Evolutionary conservation across 345 rosid genomes (phyloP), one percentile per base, ranked within the genome.

Genomic region (Erysimum cheiranthoides): DNA sequence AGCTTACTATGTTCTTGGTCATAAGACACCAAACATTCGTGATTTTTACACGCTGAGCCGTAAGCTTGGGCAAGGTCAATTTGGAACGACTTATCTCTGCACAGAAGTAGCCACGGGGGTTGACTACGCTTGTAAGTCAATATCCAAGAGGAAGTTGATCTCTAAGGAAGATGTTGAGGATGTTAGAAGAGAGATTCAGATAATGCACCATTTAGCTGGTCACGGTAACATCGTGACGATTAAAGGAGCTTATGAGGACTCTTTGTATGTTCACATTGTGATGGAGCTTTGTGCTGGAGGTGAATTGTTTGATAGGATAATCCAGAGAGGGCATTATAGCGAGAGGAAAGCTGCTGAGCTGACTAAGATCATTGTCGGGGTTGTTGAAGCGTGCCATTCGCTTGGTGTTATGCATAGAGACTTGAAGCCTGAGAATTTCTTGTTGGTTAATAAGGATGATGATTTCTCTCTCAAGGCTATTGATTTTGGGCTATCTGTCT

Each of bases 331-430:
- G 5, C 99, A 92, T 83, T 95, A 95, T 68, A 95, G 85, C 3
- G 99, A 95, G 87, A 86, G 97, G 81, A 92, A 80, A 80, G 99
- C 99, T 0, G 99, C 99, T 30, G 97, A 95, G 68, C 76, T 95
- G 78, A 95, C 97, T 12, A 95, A 84, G 86, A 95, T 95, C 45
- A 90, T 92, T 81, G 99, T 89, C 0, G 97, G 99, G 43, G 97
- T 95, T 61, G 97, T 95, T 21, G 97, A 92, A 86, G 87, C 97
- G 3, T 95, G 99, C 66, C 97, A 95, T 74, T 95, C 99, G 0
- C 97, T 95, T 6, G 96, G 99, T 42, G 99, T 95, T 51, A 95
- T 95, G 99, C 99, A 95, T 76, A 86, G 99, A 84, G 99, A 95
- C 73, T 85, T 95, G 32, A 95, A 95, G 87, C 99, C 99, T 32